Base-by-base conservation (phyloP, 352 stramenopile genomes). In the Thalassiosira ordinaria region DNA sequence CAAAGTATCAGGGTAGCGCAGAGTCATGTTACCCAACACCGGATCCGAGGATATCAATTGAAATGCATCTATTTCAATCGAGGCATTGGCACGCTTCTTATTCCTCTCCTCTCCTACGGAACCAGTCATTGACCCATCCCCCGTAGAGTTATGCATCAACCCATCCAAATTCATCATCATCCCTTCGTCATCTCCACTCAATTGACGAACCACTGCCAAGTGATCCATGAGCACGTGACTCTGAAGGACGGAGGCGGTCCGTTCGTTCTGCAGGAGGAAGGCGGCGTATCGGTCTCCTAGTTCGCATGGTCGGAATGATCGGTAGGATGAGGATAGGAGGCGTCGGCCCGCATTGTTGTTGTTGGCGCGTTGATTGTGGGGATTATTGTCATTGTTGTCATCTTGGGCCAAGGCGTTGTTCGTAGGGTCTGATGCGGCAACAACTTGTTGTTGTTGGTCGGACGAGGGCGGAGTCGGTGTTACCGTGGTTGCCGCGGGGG, bases 1-100 rank as follows among this genome's bases (percentile, higher is more conserved):
- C 18, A 98, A 83, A 11, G 93, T 91, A 27, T 96, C 91, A 0
- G 96, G 96, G 80, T 96, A 96, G 26, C 91, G 91, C 59, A 98
- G 90, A 1, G 97, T 77, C n/a, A 97, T 71, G 79, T 92, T 94
- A 1, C 92, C 94, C 11, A 97, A 63, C 8, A 93, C 84, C 16
- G 94, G 89, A 74, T 96, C 91, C 26, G 89, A 88, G 67, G 95
- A 87, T 22, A 97, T 85, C 8, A 98, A 82, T 24, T 92, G 82
- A 82, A 97, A 96, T 37, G 92, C 91, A 53, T 92, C 82, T 14
- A 95, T 85, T 73, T 83, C 74, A n/a, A 83, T 78, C n/a, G 74
- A 83, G 5, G 51, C 59, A 26, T 51, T 33, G 56, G 41, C 31
- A 1, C 18, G 31, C n/a, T 60, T 53, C 47, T n/a, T 24, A 31